Percentiles rank a stretch among this genome's conserved stretches.
phyloP scores from a whole-genome alignment of 2,329 filamentous ascomycete species.

The Pseudocercospora fijiensis region DNA sequence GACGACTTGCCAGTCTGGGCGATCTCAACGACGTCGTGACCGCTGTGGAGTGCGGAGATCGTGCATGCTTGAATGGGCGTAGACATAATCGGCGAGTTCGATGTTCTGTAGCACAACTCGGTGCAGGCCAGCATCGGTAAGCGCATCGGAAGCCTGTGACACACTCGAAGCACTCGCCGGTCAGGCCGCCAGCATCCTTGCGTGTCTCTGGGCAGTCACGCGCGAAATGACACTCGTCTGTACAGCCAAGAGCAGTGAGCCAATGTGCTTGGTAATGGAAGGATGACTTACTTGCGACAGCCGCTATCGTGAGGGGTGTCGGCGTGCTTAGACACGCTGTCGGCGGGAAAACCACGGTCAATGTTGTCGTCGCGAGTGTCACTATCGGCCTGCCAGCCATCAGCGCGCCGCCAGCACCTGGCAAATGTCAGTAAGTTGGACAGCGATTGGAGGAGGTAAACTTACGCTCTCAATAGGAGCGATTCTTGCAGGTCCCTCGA shows the following conservation, averaged over 20 bases:
- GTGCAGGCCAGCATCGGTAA: no score
- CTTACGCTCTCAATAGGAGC: no score
- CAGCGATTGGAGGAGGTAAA: no score
- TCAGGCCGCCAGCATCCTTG: constrained; percentile 40
- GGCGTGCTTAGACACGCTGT: constrained; percentile 36
- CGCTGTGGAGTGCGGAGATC: no score
- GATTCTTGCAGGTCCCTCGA: no score
- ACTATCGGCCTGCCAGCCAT: constrained; percentile 20
- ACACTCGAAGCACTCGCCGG: constrained; percentile 58
- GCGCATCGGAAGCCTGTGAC: background rate
- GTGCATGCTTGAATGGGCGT: no score
- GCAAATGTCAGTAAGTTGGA: no score
- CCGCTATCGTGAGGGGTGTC: constrained; percentile 33
- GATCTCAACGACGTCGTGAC: no score
- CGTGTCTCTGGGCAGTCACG: constrained; percentile 46
- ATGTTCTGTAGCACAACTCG: no score
- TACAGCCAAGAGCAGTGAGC: constrained; percentile 38
- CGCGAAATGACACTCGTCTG: constrained; percentile 46
- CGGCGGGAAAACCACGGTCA: constrained; percentile 24
- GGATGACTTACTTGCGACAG: constrained; percentile 39
- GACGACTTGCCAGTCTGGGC: no score
- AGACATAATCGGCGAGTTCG: no score
- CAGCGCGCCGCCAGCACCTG: constrained; percentile 12
- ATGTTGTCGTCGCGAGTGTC: background rate
- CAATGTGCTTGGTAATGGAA: background rate